A percentile compares a stretch with the other conserved stretches of the same genome.
These are phyloP conservation scores for Geotrichum armillariae DNA, from an alignment of 1,139 yeast genomes.

Conservation along the genomic window DNA sequence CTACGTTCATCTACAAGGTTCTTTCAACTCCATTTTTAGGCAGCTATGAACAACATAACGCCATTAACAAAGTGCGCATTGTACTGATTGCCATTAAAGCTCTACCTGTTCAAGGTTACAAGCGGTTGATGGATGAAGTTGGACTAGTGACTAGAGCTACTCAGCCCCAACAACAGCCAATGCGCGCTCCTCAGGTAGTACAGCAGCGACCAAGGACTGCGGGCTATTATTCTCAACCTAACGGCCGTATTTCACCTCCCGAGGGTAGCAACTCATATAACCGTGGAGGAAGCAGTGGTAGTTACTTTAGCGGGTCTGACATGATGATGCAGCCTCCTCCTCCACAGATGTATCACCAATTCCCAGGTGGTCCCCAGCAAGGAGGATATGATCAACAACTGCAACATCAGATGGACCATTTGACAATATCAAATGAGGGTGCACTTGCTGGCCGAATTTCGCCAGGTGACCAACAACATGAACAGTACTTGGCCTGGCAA, in stretches of 20 bases:
- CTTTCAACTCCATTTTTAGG: slow-evolving; percentile 42
- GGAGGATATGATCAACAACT: slow-evolving; percentile 8
- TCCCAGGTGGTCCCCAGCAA: not conserved
- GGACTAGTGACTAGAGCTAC: slow-evolving; percentile 50
- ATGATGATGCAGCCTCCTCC: slow-evolving; percentile 7
- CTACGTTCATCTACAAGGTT: slow-evolving; percentile 77
- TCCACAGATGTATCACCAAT: slow-evolving; percentile 3
- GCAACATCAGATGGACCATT: slow-evolving; percentile 10
- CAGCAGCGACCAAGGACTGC: slow-evolving; percentile 7
- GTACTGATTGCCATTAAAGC: slow-evolving; percentile 61
- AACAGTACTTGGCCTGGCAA: not conserved
- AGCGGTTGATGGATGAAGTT: slow-evolving; percentile 88
- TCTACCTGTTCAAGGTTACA: slow-evolving; percentile 67
- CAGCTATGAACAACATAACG: slow-evolving; percentile 54
- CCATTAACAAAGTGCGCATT: slow-evolving; percentile 59
- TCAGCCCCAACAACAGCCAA: not conserved
- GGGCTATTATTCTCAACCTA: not conserved
- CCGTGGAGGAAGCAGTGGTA: not conserved
- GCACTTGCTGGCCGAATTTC: slow-evolving; percentile 6
- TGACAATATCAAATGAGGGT: not conserved
- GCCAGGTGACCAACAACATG: not conserved
- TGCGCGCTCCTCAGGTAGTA: not conserved
- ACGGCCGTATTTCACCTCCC: slow-evolving; percentile 7
- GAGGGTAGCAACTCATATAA: not conserved
- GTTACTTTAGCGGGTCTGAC: slow-evolving; percentile 3